Base-by-base conservation (phyloP, 257 asterid genomes). In the Phtheirospermum japonicum region DNA sequence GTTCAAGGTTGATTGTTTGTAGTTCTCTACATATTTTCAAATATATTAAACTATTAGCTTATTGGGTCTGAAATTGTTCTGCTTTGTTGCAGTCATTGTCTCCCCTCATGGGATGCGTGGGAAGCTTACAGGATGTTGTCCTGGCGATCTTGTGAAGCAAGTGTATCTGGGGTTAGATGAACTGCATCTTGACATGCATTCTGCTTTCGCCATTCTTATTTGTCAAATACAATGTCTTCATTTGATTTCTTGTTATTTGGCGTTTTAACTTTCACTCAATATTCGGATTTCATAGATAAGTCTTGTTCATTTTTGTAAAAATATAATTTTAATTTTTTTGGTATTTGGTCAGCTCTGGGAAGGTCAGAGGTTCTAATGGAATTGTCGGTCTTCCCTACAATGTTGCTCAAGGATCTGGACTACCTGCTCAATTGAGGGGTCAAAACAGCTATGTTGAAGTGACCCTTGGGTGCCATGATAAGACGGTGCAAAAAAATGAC, bases 81-180 rank as follows among this genome's bases (percentile, higher is more conserved):
- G 52, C 73, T 32, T 71, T 73, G 12, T 69, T 79, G 74, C 83
- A 93, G 99, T 90, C 65, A 72, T 93, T 76, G 94, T 84, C 69
- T 87, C 99, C 36, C 99, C 97, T 73, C 95, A 87, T 71, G 99
- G 99, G 64, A 93, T 93, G 96, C 88, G 83, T 66, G 99, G 99
- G 77, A 87, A 81, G 76, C 97, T 93, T 63, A 82, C 85, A 20
- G 97, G 99, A 68, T 79, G 84, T 66, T 89, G 95, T 72, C 96
- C 99, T 42, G 84, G 85, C 39, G 97, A 93, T 80, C 93, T 93
- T 61, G 99, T 89, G 81, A 93, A 93, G 74, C 95, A 93, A 77
- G 97, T 93, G 32, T 87, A 87, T 79, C 79, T 89, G 79, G 83
- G 99, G 99, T 92, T 60, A 64, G 73, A 65, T 67, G 33, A 51